Evolutionary conservation across 257 asterid genomes (phyloP), one percentile per base, ranked within the genome.

Genomic region (Thymus mandschuricus): DNA sequence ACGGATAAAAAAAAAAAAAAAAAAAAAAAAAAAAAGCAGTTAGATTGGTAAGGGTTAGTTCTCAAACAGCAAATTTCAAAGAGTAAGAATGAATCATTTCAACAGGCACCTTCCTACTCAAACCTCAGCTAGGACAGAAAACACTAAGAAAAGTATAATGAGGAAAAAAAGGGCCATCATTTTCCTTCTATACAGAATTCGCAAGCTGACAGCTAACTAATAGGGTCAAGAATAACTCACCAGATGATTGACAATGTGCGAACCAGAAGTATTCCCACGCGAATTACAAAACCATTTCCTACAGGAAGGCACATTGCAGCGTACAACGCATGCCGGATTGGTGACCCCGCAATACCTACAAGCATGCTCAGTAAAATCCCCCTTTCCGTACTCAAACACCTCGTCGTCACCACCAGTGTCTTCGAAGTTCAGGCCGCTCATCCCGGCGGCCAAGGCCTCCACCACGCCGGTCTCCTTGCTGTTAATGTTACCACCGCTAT

Each of bases 271-370:
- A 70, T 95, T 95, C 79, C 99, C 99, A 31, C 99, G 88, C 1
- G 99, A 92, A 79, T 92, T 95, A 77, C 99, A 95, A 75, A 95
- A 92, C 99, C 98, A 95, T 45, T 92, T 92, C 78, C 99, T 83
- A 80, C 99, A 95, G 0, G 97, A 88, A 0, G 99, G 98, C 59
- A 95, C 96, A 72, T 95, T 95, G 78, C 99, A 95, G 76, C 99
- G 79, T 30, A 84, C 97, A 27, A 95, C 99, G 62, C 98, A 92
- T 0, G 98, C 97, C 2, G 99, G 99, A 82, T 95, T 95, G 2
- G 98, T 57, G 63, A 95, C 93, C 41, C 99, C 97, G 45, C 98
- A 95, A 72, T 95, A 95, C 84, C 84, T 83, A 81, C 99, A 95
- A 63, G 97, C 96, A 72, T 92, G 96, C 85, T 95, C 97, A 5